These are phyloP conservation scores for Massarina eburnea DNA, from an alignment of 2,329 filamentous ascomycete species.

Conservation along the genomic window DNA sequence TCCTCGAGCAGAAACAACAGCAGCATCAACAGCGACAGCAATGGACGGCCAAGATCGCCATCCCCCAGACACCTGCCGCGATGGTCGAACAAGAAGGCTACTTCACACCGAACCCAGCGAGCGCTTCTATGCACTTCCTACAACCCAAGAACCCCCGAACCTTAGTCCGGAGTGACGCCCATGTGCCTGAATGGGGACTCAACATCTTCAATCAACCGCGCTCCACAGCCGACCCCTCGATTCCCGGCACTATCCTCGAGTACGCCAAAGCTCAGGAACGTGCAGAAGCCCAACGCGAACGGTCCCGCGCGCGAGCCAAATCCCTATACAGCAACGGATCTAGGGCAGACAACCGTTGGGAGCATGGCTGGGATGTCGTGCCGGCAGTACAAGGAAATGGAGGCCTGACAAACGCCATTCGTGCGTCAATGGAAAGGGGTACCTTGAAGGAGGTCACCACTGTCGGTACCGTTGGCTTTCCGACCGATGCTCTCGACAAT, in stretches of 20 bases:
- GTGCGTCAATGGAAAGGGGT: slow-evolving; percentile 71
- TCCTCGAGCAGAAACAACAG: too few species aligned
- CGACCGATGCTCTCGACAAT: slow-evolving; percentile 79
- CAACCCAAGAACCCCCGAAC: slow-evolving; percentile 52
- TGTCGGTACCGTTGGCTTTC: slow-evolving; percentile 92
- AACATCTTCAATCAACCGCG: slow-evolving; percentile 72
- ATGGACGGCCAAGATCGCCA: slow-evolving; percentile 23
- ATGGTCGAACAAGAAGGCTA: slow-evolving; percentile 46
- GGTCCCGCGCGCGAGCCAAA: slow-evolving; percentile 21
- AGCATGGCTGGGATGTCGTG: slow-evolving; percentile 80
- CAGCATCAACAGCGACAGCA: too few species aligned
- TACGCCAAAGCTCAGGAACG: slow-evolving; percentile 56
- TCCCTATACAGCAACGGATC: slow-evolving; percentile 4
- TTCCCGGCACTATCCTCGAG: slow-evolving; percentile 74
- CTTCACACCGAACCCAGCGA: slow-evolving; percentile 48
- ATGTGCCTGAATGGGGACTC: slow-evolving; percentile 74
- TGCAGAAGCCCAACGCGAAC: slow-evolving; percentile 29
- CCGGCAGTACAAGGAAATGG: slow-evolving; percentile 90
- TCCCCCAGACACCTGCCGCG: slow-evolving; percentile 47
- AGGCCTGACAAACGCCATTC: slow-evolving; percentile 83
- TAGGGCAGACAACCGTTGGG: slow-evolving; percentile 53
- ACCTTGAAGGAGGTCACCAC: slow-evolving; percentile 76
- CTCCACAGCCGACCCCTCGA: slow-evolving; percentile 72
- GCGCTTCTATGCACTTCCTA: slow-evolving; percentile 56
- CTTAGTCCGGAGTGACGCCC: slow-evolving; percentile 71